Evolutionary conservation across 2,329 filamentous ascomycete genomes (phyloP).

Genomic region (Nemania sp.): DNA sequence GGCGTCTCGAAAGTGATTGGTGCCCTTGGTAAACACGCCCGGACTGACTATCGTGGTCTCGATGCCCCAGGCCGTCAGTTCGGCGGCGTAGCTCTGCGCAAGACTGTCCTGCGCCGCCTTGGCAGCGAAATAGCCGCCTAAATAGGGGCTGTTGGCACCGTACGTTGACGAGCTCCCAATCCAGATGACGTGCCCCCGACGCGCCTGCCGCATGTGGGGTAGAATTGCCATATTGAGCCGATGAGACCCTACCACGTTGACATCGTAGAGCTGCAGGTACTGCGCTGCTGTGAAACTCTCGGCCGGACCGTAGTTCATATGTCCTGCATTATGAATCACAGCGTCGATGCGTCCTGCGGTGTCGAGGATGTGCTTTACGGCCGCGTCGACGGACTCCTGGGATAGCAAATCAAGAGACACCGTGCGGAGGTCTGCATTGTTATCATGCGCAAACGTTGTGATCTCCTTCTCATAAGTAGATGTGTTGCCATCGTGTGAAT

Average conservation of each 20-base stretch:
- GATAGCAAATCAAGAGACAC: conserved; percentile 15
- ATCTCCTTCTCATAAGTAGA: conserved; percentile 13
- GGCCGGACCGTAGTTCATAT: conserved; percentile 19
- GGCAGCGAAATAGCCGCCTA: conserved; percentile 17
- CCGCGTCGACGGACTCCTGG: conserved; percentile 17
- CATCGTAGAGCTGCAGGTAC: conserved; percentile 19
- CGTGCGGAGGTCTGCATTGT: conserved; percentile 13
- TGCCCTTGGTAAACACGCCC: conserved; percentile 17
- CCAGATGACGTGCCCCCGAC: conserved; percentile 17
- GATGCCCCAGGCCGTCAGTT: conserved; percentile 17
- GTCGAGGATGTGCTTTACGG: conserved; percentile 12
- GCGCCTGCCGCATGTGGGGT: conserved; percentile 15
- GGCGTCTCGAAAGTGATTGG: conserved; percentile 18
- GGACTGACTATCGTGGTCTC: conserved; percentile 23
- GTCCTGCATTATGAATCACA: conserved; percentile 19
- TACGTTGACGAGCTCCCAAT: conserved; percentile 18
- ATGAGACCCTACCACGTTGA: conserved; percentile 20
- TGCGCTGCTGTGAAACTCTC: conserved; percentile 20
- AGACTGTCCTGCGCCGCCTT: conserved; percentile 19
- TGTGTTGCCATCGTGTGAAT: conserved; percentile 21
- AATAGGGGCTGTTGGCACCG: conserved; percentile 13
- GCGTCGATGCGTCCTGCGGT: conserved; percentile 15
- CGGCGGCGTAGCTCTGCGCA: conserved; percentile 14
- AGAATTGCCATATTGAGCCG: conserved; percentile 16
- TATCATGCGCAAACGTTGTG: not conserved